Percentiles rank a stretch among this genome's conserved stretches.
These are phyloP conservation scores for Tetradesmus obliquus DNA, from an alignment of 139 green algal genomes.

Conservation along the genomic window DNA sequence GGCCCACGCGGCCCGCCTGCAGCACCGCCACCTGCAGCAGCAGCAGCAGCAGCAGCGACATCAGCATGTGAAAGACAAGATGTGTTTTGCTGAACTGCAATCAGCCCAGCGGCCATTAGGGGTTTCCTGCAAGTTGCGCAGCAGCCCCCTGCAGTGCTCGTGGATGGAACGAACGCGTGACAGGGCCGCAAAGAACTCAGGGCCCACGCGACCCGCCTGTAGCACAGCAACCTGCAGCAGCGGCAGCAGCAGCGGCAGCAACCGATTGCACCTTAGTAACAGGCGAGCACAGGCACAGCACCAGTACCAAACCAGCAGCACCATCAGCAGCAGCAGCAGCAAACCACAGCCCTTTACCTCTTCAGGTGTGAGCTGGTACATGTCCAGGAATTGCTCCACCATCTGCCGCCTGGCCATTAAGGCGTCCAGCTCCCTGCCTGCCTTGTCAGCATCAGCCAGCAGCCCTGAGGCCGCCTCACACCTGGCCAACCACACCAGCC, in stretches of 20 bases:
- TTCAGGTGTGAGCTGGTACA: slow-evolving; percentile 91
- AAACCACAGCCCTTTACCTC: slow-evolving; percentile 62
- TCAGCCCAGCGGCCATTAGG: background rate
- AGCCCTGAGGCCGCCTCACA: slow-evolving; percentile 52
- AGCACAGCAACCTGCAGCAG: slow-evolving; percentile 54
- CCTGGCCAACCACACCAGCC: no score
- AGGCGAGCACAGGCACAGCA: no score
- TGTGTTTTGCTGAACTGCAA: no score
- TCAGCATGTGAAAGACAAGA: no score
- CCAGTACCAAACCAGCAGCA: background rate
- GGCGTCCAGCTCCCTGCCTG: slow-evolving; percentile 66
- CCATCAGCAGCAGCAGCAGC: background rate
- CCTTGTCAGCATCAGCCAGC: slow-evolving; percentile 68
- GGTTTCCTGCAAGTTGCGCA: slow-evolving; percentile 52
- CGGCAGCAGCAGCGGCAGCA: background rate
- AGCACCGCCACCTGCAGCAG: slow-evolving; percentile 56
- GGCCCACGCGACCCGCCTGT: slow-evolving; percentile 72
- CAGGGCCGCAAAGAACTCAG: slow-evolving; percentile 92
- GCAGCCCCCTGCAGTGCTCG: slow-evolving; percentile 90
- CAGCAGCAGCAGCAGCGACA: background rate
- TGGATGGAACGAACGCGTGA: slow-evolving; percentile 90
- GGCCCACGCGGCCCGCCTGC: slow-evolving; percentile 73
- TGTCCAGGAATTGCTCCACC: slow-evolving; percentile 70
- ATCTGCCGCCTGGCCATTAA: slow-evolving; percentile 59
- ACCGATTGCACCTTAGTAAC: no score